Evolutionary conservation across 1,284 basidiomycete species (phyloP), one percentile per base, ranked within the genome.

Genomic region (Irpex lacteus): DNA sequence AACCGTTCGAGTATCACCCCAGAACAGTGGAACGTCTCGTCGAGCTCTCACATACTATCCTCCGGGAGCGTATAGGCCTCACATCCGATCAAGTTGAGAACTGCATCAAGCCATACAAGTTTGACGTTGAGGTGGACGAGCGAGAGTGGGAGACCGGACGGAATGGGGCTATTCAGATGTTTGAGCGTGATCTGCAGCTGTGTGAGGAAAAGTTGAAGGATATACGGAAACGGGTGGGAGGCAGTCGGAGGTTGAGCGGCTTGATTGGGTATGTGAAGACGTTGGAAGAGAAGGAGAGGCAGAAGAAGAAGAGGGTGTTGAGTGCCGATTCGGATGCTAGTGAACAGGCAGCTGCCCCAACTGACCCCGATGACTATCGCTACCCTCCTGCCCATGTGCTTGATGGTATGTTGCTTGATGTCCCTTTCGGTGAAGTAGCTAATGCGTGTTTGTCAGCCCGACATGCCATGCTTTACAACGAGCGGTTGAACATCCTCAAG

Each of bases 71-170:
- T 2, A 92, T 98, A 66, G 92, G 93, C 7, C 78, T 98, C 62
- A 96, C 98, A 3, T 91, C 95, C 1, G 98, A 99, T 75, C 97
- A 99, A 78, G 98, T 99, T 6, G 98, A 99, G 82, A 99, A 99
- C 78, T 98, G 95, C 77, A 98, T 99, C 82, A 99, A 99, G 80
- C 98, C 98, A 37, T 98, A 90, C 86, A 98, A 99, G 82, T 98
- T 98, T 75, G 95, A 96, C 71, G 86, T 96, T 15, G 96, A 98
- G 72, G 90, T 97, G 32, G 94, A 98, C 68, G 84, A 85, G 9
- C 81, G 89, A 50, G 96, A 98, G 75, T 99, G 98, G 98, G 94
- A 95, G 70, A 73, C 81, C 2, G 97, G 97, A 0, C 81, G 96
- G 40, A 81, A 83, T 67, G 82, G 88, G 60, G 88, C 95, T 0